Evolutionary conservation across 768 basidiomycete species (phyloP).

Genomic region (Fistulinella prunicolor): DNA sequence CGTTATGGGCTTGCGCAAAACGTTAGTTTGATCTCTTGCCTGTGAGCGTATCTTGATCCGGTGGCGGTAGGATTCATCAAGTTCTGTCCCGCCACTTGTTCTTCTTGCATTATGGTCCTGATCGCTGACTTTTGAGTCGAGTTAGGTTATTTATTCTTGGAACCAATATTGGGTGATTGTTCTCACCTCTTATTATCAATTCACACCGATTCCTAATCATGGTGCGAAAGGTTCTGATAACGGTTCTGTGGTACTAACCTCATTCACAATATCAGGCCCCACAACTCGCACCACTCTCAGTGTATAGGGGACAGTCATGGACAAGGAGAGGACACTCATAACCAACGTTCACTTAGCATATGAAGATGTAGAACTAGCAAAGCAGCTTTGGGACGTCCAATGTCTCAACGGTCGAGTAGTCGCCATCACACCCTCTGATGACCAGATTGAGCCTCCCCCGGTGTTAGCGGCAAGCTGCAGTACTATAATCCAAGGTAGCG

Average conservation of each 20-base stretch:
- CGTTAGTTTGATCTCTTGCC: conserved; percentile 16
- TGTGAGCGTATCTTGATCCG: conserved; percentile 23
- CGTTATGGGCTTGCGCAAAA: conserved; percentile 40
- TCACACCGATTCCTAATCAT: too few relatives aligned
- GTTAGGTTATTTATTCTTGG: too few relatives aligned
- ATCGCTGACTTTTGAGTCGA: too few relatives aligned
- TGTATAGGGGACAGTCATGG: not conserved
- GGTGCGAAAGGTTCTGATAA: too few relatives aligned
- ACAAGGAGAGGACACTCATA: conserved; percentile 12
- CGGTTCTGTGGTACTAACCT: too few relatives aligned
- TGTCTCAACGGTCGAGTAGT: conserved; percentile 30
- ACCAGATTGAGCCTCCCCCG: not conserved
- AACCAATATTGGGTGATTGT: too few relatives aligned
- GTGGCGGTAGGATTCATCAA: not conserved
- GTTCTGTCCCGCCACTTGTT: not conserved
- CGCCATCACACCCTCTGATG: conserved; percentile 17
- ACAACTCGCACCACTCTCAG: too few relatives aligned
- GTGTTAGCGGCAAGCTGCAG: not conserved
- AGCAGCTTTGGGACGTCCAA: conserved; percentile 32
- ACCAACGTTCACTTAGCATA: conserved; percentile 32
- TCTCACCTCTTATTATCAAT: too few relatives aligned
- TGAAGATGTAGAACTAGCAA: conserved; percentile 23
- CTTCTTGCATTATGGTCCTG: not conserved
- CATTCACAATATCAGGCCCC: too few relatives aligned
- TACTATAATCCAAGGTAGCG: conserved; percentile 22